Evolutionary conservation across 192 early-diverging fungal species (phyloP), one percentile per base, ranked within the genome.

Genomic region (Kickxella alabastrina): DNA sequence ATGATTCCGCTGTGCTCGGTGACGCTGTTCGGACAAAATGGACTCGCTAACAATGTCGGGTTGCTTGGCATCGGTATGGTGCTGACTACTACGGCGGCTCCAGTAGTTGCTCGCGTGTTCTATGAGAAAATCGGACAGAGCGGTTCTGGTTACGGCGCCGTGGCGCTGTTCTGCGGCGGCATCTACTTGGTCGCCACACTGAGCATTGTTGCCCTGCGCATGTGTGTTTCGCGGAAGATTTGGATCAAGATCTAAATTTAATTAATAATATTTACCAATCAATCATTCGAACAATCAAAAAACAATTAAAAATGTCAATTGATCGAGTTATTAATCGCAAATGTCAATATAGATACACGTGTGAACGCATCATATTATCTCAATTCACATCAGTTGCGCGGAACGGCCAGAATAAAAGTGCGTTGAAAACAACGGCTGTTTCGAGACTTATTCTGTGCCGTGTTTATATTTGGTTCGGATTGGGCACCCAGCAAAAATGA

Each of bases 1-100:
- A 68, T 75, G 65, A 65, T 75, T 41, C 72, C 72, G 17, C 45
- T 75, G 56, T 75, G 72, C 44, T 68, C 72, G 40, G 72, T 75
- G 39, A 75, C 72, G 13, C n/a, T 75, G 53, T 75, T 75, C 64
- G 72, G 72, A 7, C 72, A 75, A 34, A 68, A 64, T 27, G 72
- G 72, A 1, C 65, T 75, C 23, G 72, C 72, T 18, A 68, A 68
- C 52, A 75, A 75, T 19, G 72, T 75, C 35, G 72, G 72, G 19
- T 49, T 75, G 13, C 44, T 75, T 24, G 72, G 72, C 1, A 64
- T 75, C 39, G 72, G 72, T 18, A 75, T 75, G 72, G 72, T 75
- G 42, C 50, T 75, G 42, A 68, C 72, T 12, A 75, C 72, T 3
- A 56, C 72, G 22, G 72, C 65, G 3, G 72, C 72, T 14, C 72